Evolutionary conservation across 345 rosid species (phyloP).

Genomic region (Bruguiera parviflora): DNA sequence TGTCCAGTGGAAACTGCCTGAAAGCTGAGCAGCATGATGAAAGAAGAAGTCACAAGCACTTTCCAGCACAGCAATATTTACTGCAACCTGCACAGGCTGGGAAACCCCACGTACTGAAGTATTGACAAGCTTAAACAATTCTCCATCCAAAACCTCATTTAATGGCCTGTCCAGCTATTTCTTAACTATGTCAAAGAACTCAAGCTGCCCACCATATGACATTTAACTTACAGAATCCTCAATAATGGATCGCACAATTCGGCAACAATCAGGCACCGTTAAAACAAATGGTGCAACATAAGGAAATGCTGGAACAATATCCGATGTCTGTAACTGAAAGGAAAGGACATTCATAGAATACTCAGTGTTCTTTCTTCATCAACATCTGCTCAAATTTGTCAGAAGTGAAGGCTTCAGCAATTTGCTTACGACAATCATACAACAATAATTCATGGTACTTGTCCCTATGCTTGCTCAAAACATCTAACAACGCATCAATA

Average conservation of each 20-base stretch:
- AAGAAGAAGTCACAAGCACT: slow-evolving; percentile 97
- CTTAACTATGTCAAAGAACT: slow-evolving; percentile 82
- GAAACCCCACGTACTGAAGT: slow-evolving; percentile 80
- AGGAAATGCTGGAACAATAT: slow-evolving; percentile 86
- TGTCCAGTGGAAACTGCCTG: slow-evolving; percentile 82
- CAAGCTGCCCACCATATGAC: slow-evolving; percentile 94
- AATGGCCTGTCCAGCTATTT: slow-evolving; percentile 88
- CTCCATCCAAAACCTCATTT: slow-evolving; percentile 77
- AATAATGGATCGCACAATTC: slow-evolving; percentile 86
- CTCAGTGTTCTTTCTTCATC: slow-evolving; percentile 92
- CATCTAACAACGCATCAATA: slow-evolving; percentile 84
- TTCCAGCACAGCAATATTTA: slow-evolving; percentile 90
- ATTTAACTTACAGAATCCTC: slow-evolving; percentile 96
- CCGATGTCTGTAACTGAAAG: slow-evolving; percentile 87
- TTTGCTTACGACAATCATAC: slow-evolving; percentile 90
- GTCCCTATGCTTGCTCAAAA: slow-evolving; percentile 87
- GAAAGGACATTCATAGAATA: slow-evolving; percentile 97
- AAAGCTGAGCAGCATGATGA: slow-evolving; percentile 92
- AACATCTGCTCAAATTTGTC: slow-evolving; percentile 97
- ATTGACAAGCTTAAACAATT: slow-evolving; percentile 68
- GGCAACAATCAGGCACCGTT: slow-evolving; percentile 86
- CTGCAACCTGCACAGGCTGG: slow-evolving; percentile 96
- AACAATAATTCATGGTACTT: slow-evolving; percentile 83
- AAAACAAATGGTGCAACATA: slow-evolving; percentile 89
- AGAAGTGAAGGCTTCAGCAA: slow-evolving; percentile 76